A percentile compares a stretch with the other conserved stretches of the same genome.
These are phyloP conservation scores for Bruguiera parviflora DNA, from an alignment of 345 rosid species.

Conservation along the genomic window DNA sequence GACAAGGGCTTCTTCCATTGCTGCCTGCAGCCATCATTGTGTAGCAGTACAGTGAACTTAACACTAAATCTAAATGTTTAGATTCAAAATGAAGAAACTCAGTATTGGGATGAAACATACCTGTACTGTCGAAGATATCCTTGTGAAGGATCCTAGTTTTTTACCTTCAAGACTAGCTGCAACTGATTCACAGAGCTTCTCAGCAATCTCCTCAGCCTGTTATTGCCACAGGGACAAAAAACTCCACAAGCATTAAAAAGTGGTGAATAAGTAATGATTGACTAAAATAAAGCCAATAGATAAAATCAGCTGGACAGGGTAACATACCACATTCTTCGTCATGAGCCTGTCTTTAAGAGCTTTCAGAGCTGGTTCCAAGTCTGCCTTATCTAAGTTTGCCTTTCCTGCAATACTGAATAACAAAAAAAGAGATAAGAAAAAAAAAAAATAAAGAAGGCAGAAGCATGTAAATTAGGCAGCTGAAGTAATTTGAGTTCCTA, in stretches of 20 bases:
- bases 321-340: conserved; percentile 99
- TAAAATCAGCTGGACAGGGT: background rate
- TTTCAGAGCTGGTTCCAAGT: conserved; percentile 86
- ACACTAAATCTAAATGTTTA: background rate
- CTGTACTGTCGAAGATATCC: conserved; percentile 98
- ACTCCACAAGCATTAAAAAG: conserved; percentile 7
- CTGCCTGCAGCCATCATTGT: conserved; percentile 49
- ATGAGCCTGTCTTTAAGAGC: conserved; percentile 96
- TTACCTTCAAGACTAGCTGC: conserved; percentile 95
- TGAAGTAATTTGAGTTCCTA: background rate
- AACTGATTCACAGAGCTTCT: conserved; percentile 95
- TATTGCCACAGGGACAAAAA: conserved; percentile 7
- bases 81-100: conserved; percentile 12
- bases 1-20: conserved; percentile 95
- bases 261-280: background rate
- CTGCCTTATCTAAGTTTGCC: conserved; percentile 88
- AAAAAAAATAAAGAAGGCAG: background rate
- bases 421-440: conserved; percentile 5
- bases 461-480: background rate
- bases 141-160: conserved; percentile 91
- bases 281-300: background rate
- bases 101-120: conserved; percentile 28
- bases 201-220: conserved; percentile 98
- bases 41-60: background rate
- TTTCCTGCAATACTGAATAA: conserved; percentile 92